Conservation (phyloP, 108 stramenopile genomes). For the Nitzschia sp. region DNA sequence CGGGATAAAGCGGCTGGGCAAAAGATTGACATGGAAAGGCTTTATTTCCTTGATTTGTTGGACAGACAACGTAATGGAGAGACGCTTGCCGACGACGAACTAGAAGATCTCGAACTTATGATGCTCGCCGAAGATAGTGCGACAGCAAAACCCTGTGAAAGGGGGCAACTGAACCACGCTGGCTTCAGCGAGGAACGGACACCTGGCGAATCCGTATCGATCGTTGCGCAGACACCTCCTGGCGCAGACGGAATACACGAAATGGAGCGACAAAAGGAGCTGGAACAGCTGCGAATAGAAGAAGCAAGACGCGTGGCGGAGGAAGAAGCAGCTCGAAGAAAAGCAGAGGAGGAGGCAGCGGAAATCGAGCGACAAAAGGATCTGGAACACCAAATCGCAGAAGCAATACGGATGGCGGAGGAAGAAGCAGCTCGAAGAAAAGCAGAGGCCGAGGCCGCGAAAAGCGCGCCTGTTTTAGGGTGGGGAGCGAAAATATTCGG, state of each 20-base stretch:
- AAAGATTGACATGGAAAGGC: conserved; percentile 8
- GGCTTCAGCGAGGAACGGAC: too few species aligned
- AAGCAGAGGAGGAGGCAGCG: neutral
- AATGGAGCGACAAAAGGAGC: too few species aligned
- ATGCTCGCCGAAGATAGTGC: neutral
- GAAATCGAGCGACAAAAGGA: neutral
- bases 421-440: neutral
- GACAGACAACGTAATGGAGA: conserved; percentile 7
- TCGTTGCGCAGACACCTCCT: too few species aligned
- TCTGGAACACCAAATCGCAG: neutral
- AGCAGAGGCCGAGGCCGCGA: neutral
- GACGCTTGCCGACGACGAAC: neutral
- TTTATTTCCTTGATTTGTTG: conserved; percentile 8
- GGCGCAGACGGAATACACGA: too few species aligned
- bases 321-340: neutral
- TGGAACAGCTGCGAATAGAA: too few species aligned
- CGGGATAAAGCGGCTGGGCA: conserved; percentile 1
- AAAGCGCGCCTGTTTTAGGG: neutral
- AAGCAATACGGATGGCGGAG: neutral
- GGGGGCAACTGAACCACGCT: too few species aligned
- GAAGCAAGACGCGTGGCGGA: too few species aligned
- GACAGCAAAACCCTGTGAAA: too few species aligned
- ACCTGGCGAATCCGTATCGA: too few species aligned
- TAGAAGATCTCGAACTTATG: conserved; percentile 16
- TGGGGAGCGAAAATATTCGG: neutral